These are phyloP conservation scores for Penicillium atrosanguineum DNA, from an alignment of 495 filamentous ascomycete species.

Conservation along the genomic window DNA sequence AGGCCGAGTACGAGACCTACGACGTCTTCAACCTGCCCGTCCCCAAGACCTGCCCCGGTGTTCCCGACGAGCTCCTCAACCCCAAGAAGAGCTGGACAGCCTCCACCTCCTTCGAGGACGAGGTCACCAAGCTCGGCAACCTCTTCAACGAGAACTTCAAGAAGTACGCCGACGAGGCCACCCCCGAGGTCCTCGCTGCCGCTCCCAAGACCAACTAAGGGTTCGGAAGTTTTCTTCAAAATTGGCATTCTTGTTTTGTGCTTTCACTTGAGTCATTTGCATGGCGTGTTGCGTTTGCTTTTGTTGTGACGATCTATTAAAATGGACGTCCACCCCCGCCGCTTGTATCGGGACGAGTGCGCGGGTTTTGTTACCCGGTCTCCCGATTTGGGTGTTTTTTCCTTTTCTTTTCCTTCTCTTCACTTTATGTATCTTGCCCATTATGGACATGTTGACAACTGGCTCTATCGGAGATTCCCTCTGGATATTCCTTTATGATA, in stretches of 20 bases:
- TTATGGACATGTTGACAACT: slow-evolving; percentile 20
- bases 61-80: slow-evolving; percentile 90
- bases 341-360: slow-evolving; percentile 29
- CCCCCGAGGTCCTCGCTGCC: slow-evolving; percentile 61
- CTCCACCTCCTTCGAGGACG: slow-evolving; percentile 70
- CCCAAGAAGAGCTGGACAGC: slow-evolving; percentile 89
- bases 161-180: slow-evolving; percentile 88
- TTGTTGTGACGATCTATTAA: slow-evolving; percentile 16
- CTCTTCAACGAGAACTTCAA: slow-evolving; percentile 97
- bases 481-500: slow-evolving; percentile 16
- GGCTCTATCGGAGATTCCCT: slow-evolving; percentile 17
- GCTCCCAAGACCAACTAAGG: slow-evolving; percentile 29
- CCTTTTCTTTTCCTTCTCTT: slow-evolving; percentile 7
- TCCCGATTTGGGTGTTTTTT: slow-evolving; percentile 17
- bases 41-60: slow-evolving; percentile 79
- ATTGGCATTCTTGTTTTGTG: slow-evolving; percentile 26
- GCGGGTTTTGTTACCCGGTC: slow-evolving; percentile 19
- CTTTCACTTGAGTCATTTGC: slow-evolving; percentile 24
- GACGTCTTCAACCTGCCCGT: slow-evolving; percentile 95
- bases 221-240: slow-evolving; percentile 15
- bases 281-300: slow-evolving; percentile 33
- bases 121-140: slow-evolving; percentile 82
- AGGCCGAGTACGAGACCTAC: slow-evolving; percentile 90
- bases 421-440: slow-evolving; percentile 6
- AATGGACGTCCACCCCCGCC: slow-evolving; percentile 17